Evolutionary conservation across 805 yeast species (phyloP).

Genomic region (Nakazawaea wickerhamii): DNA sequence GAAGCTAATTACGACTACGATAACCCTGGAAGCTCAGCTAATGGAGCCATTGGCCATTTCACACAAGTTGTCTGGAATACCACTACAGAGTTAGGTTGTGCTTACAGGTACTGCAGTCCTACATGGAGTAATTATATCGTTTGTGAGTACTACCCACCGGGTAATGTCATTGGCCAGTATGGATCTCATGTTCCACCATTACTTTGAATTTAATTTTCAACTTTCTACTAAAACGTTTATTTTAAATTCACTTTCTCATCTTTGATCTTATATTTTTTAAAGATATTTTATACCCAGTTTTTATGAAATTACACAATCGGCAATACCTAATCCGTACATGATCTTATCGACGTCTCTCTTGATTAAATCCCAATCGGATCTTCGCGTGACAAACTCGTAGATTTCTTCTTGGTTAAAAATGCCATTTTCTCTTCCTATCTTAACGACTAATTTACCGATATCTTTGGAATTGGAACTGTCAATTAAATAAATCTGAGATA

Average conservation of each 20-base stretch:
- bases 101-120: slow-evolving; percentile 43
- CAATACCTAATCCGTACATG: slow-evolving; percentile 85
- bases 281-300: background rate
- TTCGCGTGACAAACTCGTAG: slow-evolving; percentile 82
- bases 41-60: slow-evolving; percentile 59
- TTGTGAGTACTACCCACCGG: slow-evolving; percentile 65
- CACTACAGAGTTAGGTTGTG: slow-evolving; percentile 63
- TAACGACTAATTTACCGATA: slow-evolving; percentile 77
- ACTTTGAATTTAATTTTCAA: background rate
- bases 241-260: background rate
- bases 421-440: slow-evolving; percentile 80
- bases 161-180: slow-evolving; percentile 48
- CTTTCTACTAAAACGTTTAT: background rate
- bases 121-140: slow-evolving; percentile 49
- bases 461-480: slow-evolving; percentile 69
- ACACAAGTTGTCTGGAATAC: slow-evolving; percentile 71
- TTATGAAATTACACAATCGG: slow-evolving; percentile 55
- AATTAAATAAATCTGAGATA: slow-evolving; percentile 80
- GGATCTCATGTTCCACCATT: slow-evolving; percentile 21
- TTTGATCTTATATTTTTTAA: background rate
- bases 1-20: slow-evolving; percentile 47
- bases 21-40: slow-evolving; percentile 42
- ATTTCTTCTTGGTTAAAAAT: slow-evolving; percentile 89
- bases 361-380: slow-evolving; percentile 81
- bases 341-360: slow-evolving; percentile 82